phyloP scores from a whole-genome alignment of 2,329 filamentous ascomycete species.

The Knufia fluminis region DNA sequence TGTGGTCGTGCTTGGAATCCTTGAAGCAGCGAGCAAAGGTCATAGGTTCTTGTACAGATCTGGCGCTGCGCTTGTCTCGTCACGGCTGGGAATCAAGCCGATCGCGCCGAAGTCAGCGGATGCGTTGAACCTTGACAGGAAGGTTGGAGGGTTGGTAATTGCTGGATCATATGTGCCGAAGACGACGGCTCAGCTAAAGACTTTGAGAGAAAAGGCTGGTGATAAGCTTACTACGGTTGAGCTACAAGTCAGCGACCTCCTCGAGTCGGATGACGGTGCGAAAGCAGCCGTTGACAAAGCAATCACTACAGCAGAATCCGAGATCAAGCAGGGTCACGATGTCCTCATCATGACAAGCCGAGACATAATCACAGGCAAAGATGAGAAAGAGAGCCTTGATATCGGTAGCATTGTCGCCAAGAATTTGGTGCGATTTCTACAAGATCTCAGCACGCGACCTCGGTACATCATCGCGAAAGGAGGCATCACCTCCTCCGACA shows the following conservation, averaged over 20 bases:
- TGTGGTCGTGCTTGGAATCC: slow-evolving; percentile 43
- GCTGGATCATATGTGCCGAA: slow-evolving; percentile 52
- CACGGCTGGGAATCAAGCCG: slow-evolving; percentile 43
- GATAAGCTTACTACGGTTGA: slow-evolving; percentile 38
- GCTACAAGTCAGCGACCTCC: slow-evolving; percentile 41
- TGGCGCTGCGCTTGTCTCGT: slow-evolving; percentile 40
- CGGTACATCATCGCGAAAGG: slow-evolving; percentile 52
- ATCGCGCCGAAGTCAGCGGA: slow-evolving; percentile 43
- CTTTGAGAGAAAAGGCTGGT: slow-evolving; percentile 32
- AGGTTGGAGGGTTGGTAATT: slow-evolving; percentile 44
- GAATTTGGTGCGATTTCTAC: slow-evolving; percentile 43
- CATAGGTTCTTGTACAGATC: slow-evolving; percentile 40
- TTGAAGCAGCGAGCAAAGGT: slow-evolving; percentile 33
- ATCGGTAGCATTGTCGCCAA: slow-evolving; percentile 46
- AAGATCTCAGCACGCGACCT: slow-evolving; percentile 39
- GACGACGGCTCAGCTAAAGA: slow-evolving; percentile 46
- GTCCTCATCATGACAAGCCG: slow-evolving; percentile 53
- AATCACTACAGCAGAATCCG: slow-evolving; percentile 29
- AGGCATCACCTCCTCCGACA: slow-evolving; percentile 51
- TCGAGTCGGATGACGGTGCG: slow-evolving; percentile 27
- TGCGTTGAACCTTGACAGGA: slow-evolving; percentile 32
- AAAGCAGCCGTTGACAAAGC: slow-evolving; percentile 29
- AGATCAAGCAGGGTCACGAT: slow-evolving; percentile 41
- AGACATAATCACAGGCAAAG: slow-evolving; percentile 40
- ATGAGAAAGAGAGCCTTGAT: slow-evolving; percentile 44